Evolutionary conservation across 805 yeast species (phyloP).

Genomic region (Candida silvatica): DNA sequence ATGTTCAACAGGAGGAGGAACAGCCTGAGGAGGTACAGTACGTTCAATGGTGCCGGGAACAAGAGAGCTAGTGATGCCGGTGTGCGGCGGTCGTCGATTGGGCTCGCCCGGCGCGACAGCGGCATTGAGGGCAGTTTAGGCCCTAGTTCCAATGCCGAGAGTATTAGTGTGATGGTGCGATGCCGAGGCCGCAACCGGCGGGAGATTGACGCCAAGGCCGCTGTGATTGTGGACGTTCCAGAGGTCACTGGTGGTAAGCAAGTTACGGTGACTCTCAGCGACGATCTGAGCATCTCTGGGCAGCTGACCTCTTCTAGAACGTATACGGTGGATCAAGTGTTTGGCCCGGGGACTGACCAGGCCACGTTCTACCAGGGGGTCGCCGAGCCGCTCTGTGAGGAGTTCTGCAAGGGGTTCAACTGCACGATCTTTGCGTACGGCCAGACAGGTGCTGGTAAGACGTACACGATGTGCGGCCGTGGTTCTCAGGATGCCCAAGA

Average conservation of each 20-base stretch:
- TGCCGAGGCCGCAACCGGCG: conserved; percentile 41
- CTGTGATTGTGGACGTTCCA: conserved; percentile 39
- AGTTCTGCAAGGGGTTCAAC: conserved; percentile 42
- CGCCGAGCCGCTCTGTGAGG: conserved; percentile 38
- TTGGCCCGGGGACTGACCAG: conserved; percentile 47
- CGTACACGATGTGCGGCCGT: conserved; percentile 50
- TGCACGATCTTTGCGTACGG: conserved; percentile 53
- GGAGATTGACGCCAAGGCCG: conserved; percentile 36
- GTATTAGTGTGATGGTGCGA: conserved; percentile 44
- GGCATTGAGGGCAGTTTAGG: too few species aligned
- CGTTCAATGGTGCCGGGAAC: too few species aligned
- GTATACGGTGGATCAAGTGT: conserved; percentile 46
- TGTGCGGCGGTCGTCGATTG: too few species aligned
- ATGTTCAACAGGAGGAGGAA: too few species aligned
- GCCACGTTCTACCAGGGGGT: conserved; percentile 33
- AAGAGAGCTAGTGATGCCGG: too few species aligned
- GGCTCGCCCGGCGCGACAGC: too few species aligned
- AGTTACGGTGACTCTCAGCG: conserved; percentile 2
- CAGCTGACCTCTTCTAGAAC: conserved; percentile 22
- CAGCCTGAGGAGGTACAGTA: too few species aligned
- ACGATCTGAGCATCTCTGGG: not conserved
- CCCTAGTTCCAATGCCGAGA: conserved; percentile 15
- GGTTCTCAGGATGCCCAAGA: conserved; percentile 5
- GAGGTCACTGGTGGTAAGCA: conserved; percentile 14
- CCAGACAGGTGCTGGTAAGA: conserved; percentile 56